These are phyloP conservation scores for Acanthamoeba sp. DNA, from an alignment of 208 protist genomes.

Conservation along the genomic window DNA sequence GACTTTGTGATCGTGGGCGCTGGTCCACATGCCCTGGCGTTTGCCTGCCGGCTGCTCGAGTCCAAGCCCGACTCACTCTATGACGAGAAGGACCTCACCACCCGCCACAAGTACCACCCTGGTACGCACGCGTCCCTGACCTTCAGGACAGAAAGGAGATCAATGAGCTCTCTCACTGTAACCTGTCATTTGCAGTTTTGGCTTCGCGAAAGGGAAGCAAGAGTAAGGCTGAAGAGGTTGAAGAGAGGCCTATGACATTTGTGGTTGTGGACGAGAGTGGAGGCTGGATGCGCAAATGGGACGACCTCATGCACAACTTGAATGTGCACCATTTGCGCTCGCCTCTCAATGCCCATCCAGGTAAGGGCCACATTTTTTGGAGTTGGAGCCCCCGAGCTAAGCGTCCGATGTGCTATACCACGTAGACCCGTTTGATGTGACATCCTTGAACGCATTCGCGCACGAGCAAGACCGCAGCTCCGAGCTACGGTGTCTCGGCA, in stretches of 20 bases:
- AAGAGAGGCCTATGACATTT: neutral
- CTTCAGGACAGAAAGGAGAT: neutral
- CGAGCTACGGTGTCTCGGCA: neutral
- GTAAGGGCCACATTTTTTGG: neutral
- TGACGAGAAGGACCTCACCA: slow-evolving; percentile 46
- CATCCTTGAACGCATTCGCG: neutral
- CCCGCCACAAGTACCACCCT: slow-evolving; percentile 17
- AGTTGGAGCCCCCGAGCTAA: no score
- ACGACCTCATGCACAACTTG: slow-evolving; percentile 49
- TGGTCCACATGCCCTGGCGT: neutral
- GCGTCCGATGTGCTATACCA: neutral
- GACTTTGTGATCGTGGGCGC: slow-evolving; percentile 43
- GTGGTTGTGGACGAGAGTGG: neutral
- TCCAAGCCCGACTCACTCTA: slow-evolving; percentile 38
- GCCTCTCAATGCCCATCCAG: slow-evolving; percentile 17
- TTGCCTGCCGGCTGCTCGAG: slow-evolving; percentile 12
- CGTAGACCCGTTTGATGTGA: slow-evolving; percentile 40
- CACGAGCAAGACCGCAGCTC: neutral
- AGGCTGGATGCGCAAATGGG: slow-evolving; percentile 29
- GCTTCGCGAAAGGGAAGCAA: neutral
- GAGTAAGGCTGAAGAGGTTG: neutral
- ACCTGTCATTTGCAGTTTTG: no score
- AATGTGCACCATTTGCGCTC: slow-evolving; percentile 17
- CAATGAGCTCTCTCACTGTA: no score
- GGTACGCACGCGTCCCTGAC: neutral